Evolutionary conservation across 1,139 yeast species (phyloP).

Genomic region (Candida mesenterica): DNA sequence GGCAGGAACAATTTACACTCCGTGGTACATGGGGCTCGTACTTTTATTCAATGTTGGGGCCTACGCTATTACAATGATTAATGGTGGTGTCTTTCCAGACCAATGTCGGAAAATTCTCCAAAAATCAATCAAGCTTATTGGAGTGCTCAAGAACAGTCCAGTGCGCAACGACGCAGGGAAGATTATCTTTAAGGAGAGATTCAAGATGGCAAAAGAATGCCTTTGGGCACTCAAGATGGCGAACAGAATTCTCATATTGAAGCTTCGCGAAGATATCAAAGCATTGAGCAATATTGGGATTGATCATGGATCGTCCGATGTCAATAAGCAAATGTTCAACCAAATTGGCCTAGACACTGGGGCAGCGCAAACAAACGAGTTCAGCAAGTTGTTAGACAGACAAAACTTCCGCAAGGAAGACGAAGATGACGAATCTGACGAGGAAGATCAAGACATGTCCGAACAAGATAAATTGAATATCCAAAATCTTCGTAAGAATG

Average conservation of each 20-base stretch:
- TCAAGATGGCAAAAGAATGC: slow-evolving; percentile 62
- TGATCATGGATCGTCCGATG: slow-evolving; percentile 57
- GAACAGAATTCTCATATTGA: slow-evolving; percentile 48
- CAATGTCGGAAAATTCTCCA: slow-evolving; percentile 28
- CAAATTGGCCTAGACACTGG: slow-evolving; percentile 37
- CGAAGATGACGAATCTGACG: neutral
- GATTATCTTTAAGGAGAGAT: slow-evolving; percentile 40
- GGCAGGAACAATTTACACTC: slow-evolving; percentile 39
- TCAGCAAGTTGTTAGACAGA: slow-evolving; percentile 22
- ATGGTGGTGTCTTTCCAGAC: slow-evolving; percentile 34
- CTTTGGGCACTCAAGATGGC: slow-evolving; percentile 62
- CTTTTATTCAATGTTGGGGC: slow-evolving; percentile 49
- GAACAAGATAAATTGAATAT: neutral
- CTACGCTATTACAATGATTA: slow-evolving; percentile 43
- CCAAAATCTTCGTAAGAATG: too few species aligned
- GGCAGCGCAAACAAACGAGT: slow-evolving; percentile 13
- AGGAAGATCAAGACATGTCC: neutral
- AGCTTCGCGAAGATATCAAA: slow-evolving; percentile 42
- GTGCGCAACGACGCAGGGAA: slow-evolving; percentile 33
- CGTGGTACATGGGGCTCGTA: slow-evolving; percentile 56
- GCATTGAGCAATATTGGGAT: slow-evolving; percentile 44
- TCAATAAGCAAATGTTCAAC: slow-evolving; percentile 48
- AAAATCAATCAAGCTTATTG: slow-evolving; percentile 27
- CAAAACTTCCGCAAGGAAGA: slow-evolving; percentile 19
- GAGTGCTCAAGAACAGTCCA: slow-evolving; percentile 28